Percentiles rank a stretch among this genome's conserved stretches.
These are phyloP conservation scores for Populus alba DNA, from an alignment of 345 rosid species.

Conservation along the genomic window DNA sequence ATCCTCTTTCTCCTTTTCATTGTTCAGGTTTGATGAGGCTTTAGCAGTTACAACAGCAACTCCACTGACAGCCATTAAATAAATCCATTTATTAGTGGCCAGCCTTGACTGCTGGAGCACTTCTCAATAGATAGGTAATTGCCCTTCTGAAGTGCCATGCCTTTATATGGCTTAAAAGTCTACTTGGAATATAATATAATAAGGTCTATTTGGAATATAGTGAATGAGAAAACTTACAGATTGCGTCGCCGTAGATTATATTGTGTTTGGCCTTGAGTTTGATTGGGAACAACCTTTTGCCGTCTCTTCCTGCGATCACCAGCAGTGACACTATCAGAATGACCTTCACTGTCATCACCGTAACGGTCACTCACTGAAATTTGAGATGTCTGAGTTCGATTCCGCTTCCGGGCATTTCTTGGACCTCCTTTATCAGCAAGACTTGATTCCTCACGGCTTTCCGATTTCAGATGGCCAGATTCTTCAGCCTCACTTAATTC, in stretches of 20 bases:
- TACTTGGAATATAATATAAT: too few species aligned
- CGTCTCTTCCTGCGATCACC: constrained; percentile 64
- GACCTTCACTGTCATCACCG: constrained; percentile 63
- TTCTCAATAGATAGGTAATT: too few species aligned
- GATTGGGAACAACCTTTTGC: constrained; percentile 47
- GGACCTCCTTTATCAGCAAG: constrained; percentile 45
- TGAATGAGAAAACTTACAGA: constrained; percentile 40
- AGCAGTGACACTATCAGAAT: constrained; percentile 56
- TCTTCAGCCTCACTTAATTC: constrained; percentile 51
- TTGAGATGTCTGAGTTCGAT: constrained; percentile 48
- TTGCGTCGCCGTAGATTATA: constrained; percentile 77
- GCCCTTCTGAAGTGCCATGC: not conserved
- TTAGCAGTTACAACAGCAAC: constrained; percentile 27
- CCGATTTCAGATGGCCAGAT: constrained; percentile 42
- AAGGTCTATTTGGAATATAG: not conserved
- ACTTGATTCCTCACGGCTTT: constrained; percentile 54
- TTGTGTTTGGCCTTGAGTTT: constrained; percentile 41
- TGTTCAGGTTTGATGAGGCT: constrained; percentile 22
- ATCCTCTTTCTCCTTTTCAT: constrained; percentile 30
- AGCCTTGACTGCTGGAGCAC: not conserved
- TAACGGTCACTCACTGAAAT: constrained; percentile 53
- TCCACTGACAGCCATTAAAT: constrained; percentile 37
- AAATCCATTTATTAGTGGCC: not conserved
- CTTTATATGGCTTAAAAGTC: too few species aligned
- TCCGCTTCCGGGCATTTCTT: constrained; percentile 64